Evolutionary conservation across 78 protist species (phyloP), one percentile per base, ranked within the genome.

Genomic region (Tieghemostelium lacteum): DNA sequence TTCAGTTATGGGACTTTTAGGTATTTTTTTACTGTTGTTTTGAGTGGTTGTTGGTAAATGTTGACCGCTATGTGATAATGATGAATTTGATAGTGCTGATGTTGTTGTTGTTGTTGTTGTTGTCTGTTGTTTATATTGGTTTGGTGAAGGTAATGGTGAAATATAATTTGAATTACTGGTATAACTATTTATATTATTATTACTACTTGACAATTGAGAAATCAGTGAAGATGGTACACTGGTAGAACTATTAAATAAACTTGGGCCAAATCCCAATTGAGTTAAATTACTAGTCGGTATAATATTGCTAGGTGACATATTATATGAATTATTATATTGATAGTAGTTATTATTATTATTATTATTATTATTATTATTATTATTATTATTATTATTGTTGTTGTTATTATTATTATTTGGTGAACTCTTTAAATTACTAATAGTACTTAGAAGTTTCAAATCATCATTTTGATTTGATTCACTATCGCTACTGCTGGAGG

Each of bases 71-170:
- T 22, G 66, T 16, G 36, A 17, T 60, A 36, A 14, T 20, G 28
- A 22, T n/a, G 57, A n/a, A 28, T 17, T 22, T 52, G 63, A 36
- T 71, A 33, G 12, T 52, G 77, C n/a, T 65, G 42, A 39, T 3
- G 14, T 39, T 26, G n/a, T 70, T 70, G 76, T 52, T 49, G 76
- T 70, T 50, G 76, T 71, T 29, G 52, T 71, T 45, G 63, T 52
- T 45, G 77, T 26, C 26, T 24, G 28, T 52, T 60, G 7, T 52
- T 36, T 70, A 50, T 60, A n/a, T 52, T 49, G 28, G 52, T 20
- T 67, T 65, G 61, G 22, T 54, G 37, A 24, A 57, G 69, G 2
- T 37, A 37, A 10, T 75, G 61, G 6, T 7, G 4, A 19, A 16
- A 19, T 57, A 16, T 57, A 5, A 16, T n/a, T 57, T 4, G 7